Evolutionary conservation across 495 filamentous ascomycete genomes (phyloP).

Genomic region (Hyaloscypha finlandica): DNA sequence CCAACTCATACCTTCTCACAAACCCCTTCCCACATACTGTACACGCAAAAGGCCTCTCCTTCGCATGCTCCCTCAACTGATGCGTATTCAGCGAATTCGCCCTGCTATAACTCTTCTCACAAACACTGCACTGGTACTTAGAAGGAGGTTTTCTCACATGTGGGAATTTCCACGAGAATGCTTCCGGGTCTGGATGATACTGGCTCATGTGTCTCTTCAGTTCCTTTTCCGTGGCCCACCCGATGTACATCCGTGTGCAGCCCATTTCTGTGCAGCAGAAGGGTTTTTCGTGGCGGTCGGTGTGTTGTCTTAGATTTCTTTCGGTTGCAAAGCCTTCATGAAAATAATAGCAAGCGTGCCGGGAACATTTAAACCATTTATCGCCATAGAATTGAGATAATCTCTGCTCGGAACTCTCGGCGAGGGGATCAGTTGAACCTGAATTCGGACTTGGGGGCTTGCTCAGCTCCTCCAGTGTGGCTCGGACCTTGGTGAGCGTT

Average conservation of each 20-base stretch:
- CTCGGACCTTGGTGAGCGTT: constrained; percentile 33
- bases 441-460: background rate
- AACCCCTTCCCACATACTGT: constrained; percentile 17
- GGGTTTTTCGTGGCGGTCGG: constrained; percentile 38
- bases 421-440: background rate
- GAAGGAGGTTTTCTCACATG: constrained; percentile 12
- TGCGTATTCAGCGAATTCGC: constrained; percentile 12
- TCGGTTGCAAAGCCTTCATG: constrained; percentile 42
- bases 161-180: constrained; percentile 16
- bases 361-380: constrained; percentile 42
- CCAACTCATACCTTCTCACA: constrained; percentile 17
- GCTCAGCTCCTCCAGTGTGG: constrained; percentile 32
- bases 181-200: constrained; percentile 19
- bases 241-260: constrained; percentile 38
- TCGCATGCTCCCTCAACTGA: constrained; percentile 14
- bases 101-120: constrained; percentile 15
- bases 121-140: constrained; percentile 9
- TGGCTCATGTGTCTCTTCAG: constrained; percentile 38
- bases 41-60: constrained; percentile 19
- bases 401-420: constrained; percentile 10
- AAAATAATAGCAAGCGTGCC: constrained; percentile 44
- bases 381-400: constrained; percentile 37
- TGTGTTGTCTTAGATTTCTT: constrained; percentile 35
- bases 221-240: constrained; percentile 42
- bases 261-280: constrained; percentile 38